Conservation (phyloP, 352 stramenopile species). For the Phytophthora europaea region DNA sequence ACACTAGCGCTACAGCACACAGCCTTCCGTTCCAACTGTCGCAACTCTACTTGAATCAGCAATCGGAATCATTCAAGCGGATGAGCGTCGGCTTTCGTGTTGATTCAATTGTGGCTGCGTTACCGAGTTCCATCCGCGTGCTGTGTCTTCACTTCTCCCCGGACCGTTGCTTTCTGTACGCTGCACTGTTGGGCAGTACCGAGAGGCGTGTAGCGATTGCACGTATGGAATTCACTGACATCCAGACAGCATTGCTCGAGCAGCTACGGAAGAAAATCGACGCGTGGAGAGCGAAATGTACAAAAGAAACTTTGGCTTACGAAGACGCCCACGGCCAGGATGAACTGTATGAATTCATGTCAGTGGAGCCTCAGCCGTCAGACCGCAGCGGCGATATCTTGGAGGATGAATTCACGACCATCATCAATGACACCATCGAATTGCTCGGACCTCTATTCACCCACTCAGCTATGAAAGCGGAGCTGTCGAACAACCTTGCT, state of each 20-base stretch:
- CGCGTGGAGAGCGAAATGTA: conserved; percentile 47
- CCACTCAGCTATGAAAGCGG: conserved; percentile 51
- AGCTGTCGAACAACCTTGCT: conserved; percentile 53
- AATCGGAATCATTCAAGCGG: conserved; percentile 72
- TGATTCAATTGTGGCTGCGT: conserved; percentile 48
- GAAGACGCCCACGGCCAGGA: conserved; percentile 51
- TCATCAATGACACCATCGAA: conserved; percentile 53
- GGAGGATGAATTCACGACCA: conserved; percentile 63
- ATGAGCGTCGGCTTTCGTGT: conserved; percentile 55
- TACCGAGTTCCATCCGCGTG: conserved; percentile 54
- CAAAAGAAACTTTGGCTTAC: conserved; percentile 49
- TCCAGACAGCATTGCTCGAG: conserved; percentile 33
- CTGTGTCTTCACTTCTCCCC: conserved; percentile 77
- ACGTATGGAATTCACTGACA: conserved; percentile 70
- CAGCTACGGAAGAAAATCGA: conserved; percentile 43
- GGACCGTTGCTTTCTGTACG: conserved; percentile 76
- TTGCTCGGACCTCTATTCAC: conserved; percentile 66
- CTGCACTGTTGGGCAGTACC: conserved; percentile 42
- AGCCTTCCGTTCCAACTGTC: conserved; percentile 78
- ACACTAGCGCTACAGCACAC: conserved; percentile 55
- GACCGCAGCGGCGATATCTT: conserved; percentile 44
- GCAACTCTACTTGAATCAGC: conserved; percentile 67
- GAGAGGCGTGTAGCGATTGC: conserved; percentile 59
- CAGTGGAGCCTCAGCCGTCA: conserved; percentile 6
- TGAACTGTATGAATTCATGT: conserved; percentile 53